phyloP scores from a whole-genome alignment of 129 eudicot species.

The Gnaphalium uliginosum region DNA sequence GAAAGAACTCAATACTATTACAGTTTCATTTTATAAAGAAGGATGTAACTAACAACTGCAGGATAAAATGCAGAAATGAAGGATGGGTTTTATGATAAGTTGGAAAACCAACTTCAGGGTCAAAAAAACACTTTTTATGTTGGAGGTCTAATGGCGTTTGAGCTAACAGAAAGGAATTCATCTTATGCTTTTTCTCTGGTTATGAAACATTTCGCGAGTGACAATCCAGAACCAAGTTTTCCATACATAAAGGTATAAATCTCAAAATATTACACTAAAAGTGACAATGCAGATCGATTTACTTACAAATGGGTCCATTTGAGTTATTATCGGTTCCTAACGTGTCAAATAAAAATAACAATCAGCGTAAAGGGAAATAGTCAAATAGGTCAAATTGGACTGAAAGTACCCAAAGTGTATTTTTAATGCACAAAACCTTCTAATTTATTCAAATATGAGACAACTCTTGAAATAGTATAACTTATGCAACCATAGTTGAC shows the following conservation, averaged over 20 bases:
- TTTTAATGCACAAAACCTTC: too few species aligned
- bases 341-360: not conserved
- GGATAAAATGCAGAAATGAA: constrained; percentile 43
- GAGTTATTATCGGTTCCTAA: not conserved
- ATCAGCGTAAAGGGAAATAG: not conserved
- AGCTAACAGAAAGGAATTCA: constrained; percentile 54
- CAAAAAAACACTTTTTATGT: constrained; percentile 40
- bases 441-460: too few species aligned
- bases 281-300: not conserved
- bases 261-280: not conserved
- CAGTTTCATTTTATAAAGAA: not conserved
- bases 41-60: not conserved
- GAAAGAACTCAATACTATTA: not conserved
- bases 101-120: constrained; percentile 51
- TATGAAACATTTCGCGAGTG: constrained; percentile 41
- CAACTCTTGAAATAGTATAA: too few species aligned
- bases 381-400: too few species aligned
- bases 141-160: constrained; percentile 55
- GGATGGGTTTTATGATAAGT: constrained; percentile 48
- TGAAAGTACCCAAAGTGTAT: too few species aligned
- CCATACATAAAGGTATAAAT: constrained; percentile 48
- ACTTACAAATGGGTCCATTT: too few species aligned
- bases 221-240: constrained; percentile 34
- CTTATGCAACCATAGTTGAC: too few species aligned
- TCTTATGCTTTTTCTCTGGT: constrained; percentile 44